Evolutionary conservation across 2,329 filamentous ascomycete species (phyloP), one percentile per base, ranked within the genome.

Genomic region (Aspergillus sp.): DNA sequence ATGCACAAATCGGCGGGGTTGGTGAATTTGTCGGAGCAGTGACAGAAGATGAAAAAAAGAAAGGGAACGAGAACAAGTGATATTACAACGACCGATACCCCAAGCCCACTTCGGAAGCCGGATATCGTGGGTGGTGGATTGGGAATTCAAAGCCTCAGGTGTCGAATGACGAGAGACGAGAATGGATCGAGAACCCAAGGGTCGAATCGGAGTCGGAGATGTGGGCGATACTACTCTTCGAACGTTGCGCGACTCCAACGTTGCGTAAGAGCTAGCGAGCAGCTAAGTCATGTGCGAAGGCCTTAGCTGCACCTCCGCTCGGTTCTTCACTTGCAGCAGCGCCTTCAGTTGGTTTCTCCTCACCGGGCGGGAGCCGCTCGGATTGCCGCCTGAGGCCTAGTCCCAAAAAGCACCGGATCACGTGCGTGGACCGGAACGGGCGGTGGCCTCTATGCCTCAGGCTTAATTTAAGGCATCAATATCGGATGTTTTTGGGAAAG

Each of bases 1-100:
- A 59, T 65, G 69, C 63, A 70, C 67, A 65, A 68, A 68, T 62
- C 59, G 66, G 64, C 66, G 65, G 64, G 63, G 67, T 64, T 57
- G 54, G 58, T 44, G 60, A 59, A 64, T 64, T 64, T 66, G 58
- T 57, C 54, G 62, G 68, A 66, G 70, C 65, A 67, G 57, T 51
- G 61, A 59, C 58, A 61, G 61, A 65, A 65, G 64, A 62, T 63
- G 27, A 58, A 57, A 62, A 57, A 56, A 63, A 65, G 46, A 34
- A 34, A 50, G 40, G 41, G 15, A 45, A 30, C 7, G 24, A n/a
- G 15, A 40, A 33, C 61, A 60, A 64, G 55, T 60, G 55, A 58
- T 44, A 61, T 56, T 66, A 37, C 61, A 67, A 58, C 56, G 60
- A 56, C 66, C 62, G 61, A 64, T 56, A 51, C 59, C 61, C 57